Base-by-base conservation (phyloP, 805 yeast genomes). In the Wickerhamomyces alni region DNA sequence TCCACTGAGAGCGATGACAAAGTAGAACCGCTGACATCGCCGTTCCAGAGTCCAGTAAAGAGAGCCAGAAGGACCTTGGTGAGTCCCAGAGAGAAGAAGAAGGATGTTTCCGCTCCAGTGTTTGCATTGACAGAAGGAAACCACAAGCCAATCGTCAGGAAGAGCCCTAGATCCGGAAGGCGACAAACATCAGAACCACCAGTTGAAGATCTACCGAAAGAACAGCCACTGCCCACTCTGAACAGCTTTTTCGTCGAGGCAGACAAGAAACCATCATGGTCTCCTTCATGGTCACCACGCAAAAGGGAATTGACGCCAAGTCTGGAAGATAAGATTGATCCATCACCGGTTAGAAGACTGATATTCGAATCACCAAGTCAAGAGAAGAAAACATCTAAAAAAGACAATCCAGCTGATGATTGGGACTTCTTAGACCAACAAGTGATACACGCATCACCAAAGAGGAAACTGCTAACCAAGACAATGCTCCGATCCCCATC, bases 241-340 rank as follows among this genome's bases (percentile, higher is more conserved):
- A 47, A 41, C 35, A 48, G 36, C 17, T 45, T 43, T 37, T 55
- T 44, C 25, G 37, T 55, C 5, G 59, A 55, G 25, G 48, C 59
- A 2, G 32, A 46, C 31, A 22, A 37, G 5, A 55, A 53, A 26
- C 59, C 59, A 3, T 17, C 36, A 12, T 54, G 58, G 58, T 48
- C 52, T 0, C 50, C 55, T 2, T 17, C 22, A 8, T 28, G 32
- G 17, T 38, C 42, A 12, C 44, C 40, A 18, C 5, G 10, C 9
- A 27, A 15, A 2, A 31, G 12, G 17, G 18, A 28, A 4, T 28
- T 35, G 25, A 13, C 18, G n/a, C 19, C 17, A n/a, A 7, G 6
- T 30, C 22, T 17, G 9, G 26, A 18, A 7, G 11, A 18, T 8
- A 30, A 17, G n/a, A 25, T 18, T 15, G 8, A 6, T 11, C 8